These are phyloP conservation scores for Myrica gale DNA, from an alignment of 306 rosid species.

Conservation along the genomic window DNA sequence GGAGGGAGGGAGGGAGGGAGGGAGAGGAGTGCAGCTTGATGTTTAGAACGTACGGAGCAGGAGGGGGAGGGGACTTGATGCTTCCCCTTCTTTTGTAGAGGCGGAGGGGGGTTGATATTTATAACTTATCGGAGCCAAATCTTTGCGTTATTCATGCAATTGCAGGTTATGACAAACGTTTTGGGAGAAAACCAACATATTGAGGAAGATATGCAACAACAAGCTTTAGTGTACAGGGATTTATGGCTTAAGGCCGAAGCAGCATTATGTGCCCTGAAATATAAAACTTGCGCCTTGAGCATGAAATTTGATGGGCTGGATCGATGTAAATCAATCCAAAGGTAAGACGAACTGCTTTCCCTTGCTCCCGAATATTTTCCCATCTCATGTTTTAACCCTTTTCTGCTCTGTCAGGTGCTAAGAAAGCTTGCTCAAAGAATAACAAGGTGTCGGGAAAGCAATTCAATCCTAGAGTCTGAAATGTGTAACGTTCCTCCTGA, in stretches of 20 bases:
- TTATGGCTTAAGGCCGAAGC: conserved; percentile 73
- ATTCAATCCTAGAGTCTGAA: neutral
- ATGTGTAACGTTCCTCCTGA: neutral
- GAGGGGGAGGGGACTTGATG: too few species aligned
- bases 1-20: neutral
- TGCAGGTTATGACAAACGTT: conserved; percentile 42
- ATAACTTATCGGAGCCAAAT: conserved; percentile 5
- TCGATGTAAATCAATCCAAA: conserved; percentile 34
- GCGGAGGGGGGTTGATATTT: neutral
- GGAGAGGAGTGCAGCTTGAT: neutral
- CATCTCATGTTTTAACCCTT: conserved; percentile 1
- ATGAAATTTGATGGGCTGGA: conserved; percentile 41
- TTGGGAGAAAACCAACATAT: conserved; percentile 34
- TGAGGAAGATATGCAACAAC: conserved; percentile 45
- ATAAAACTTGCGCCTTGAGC: conserved; percentile 38
- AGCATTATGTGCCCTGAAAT: conserved; percentile 46
- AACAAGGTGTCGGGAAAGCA: neutral
- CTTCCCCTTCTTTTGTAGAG: neutral
- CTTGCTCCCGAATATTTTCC: neutral
- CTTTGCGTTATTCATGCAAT: conserved; percentile 15
- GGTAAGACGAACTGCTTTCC: conserved; percentile 35
- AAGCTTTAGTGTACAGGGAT: conserved; percentile 42
- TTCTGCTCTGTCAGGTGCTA: conserved; percentile 11
- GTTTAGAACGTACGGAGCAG: too few species aligned
- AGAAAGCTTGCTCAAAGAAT: neutral